Evolutionary conservation across 495 filamentous ascomycete genomes (phyloP), one percentile per base, ranked within the genome.

Genomic region (Sordaria brevicollis): DNA sequence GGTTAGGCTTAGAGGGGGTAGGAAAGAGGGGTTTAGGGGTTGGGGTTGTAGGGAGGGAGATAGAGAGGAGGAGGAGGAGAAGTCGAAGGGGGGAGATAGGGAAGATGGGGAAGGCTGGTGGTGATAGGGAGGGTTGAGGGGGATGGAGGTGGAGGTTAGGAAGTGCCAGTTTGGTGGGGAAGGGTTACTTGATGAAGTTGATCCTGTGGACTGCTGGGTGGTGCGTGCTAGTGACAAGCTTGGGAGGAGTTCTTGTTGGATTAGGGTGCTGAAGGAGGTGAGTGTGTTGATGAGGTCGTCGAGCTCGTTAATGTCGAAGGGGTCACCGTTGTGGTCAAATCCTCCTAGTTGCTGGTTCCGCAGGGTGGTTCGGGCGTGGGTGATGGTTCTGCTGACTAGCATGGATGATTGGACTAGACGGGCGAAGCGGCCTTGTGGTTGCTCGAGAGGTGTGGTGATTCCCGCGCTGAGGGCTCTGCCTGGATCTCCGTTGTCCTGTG

Each of bases 331-430:
- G 67, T 38, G 21, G 34, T 21, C 17, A n/a, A n/a, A n/a, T 36
- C 21, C 49, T 4, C 25, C 49, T 62, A 31, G 25, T 19, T 49
- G 68, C 38, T 72, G 38, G 68, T 37, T 62, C 11, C 29, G n/a
- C 36, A 74, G 66, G 19, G 68, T 49, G 21, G 38, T 39, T 15
- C 54, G 66, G 70, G 74, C 73, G 69, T 79, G 70, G 5, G 72
- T 69, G 5, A 78, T 69, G 35, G 74, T 57, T 31, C 75, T 73
- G 65, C 73, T 75, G 8, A 80, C 68, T 57, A 80, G 75, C 49
- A 80, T 74, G n/a, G 76, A 67, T 62, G 74, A 35, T 57, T 75
- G 77, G 76, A 78, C 81, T 17, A 84, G 75, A 31, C 82, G 78
- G 15, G 80, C 75, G 70, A 84, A 85, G 66, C 74, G 72, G 68